phyloP scores from a whole-genome alignment of 305 asterid species.

The Fraxinus baroniana region DNA sequence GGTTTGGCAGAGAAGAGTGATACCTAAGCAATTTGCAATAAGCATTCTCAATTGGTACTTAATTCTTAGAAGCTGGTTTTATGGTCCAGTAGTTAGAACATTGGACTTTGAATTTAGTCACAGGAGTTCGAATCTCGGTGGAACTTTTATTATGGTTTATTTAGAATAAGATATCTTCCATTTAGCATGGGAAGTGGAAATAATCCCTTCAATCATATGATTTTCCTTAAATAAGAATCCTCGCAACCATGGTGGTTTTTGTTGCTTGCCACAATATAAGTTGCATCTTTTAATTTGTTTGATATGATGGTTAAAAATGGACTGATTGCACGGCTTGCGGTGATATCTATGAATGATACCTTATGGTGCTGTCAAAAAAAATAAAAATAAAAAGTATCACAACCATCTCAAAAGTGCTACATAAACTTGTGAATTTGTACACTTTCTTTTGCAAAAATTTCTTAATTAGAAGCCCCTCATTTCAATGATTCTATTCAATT shows the following conservation, averaged over 20 bases:
- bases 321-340: neutral
- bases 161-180: neutral
- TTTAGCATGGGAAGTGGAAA: neutral
- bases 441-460: neutral
- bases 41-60: neutral
- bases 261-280: neutral
- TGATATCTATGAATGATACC: neutral
- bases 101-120: neutral
- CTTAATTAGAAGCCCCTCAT: neutral
- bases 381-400: neutral
- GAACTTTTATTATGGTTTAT: neutral
- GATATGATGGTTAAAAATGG: neutral
- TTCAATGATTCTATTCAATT: neutral
- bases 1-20: neutral
- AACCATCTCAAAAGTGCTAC: neutral
- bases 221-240: neutral
- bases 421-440: neutral
- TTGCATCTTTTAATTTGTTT: neutral
- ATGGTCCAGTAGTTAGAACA: neutral
- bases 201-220: neutral
- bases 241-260: neutral
- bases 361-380: neutral
- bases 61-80: neutral
- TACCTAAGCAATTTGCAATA: neutral
- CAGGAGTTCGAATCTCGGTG: neutral